A percentile compares a stretch with the other conserved stretches of the same genome.
Conservation (phyloP, 768 basidiomycete species). For the Boletellus ananiceps region DNA sequence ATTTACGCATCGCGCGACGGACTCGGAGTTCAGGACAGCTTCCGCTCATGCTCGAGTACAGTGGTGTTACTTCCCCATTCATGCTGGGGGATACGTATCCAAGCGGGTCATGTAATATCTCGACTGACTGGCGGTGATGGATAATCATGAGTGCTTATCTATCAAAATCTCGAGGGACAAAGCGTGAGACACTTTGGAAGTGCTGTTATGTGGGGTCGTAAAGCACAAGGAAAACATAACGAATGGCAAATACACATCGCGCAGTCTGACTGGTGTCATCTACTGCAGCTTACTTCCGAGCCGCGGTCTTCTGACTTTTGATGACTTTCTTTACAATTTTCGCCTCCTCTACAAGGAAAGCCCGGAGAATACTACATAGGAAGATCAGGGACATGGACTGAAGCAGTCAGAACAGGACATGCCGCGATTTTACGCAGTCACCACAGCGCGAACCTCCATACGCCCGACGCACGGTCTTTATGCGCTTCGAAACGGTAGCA, state of each 20-base stretch:
- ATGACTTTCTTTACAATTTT: constrained; percentile 99
- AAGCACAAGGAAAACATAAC: constrained; percentile 9
- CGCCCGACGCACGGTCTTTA: constrained; percentile 93
- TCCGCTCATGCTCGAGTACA: no score
- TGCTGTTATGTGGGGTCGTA: neutral
- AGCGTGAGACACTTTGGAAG: no score
- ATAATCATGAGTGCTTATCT: no score
- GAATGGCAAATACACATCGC: constrained; percentile 10
- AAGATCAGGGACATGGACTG: neutral
- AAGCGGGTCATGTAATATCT: neutral
- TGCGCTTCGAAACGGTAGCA: constrained; percentile 92
- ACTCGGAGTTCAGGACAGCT: no score
- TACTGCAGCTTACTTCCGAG: constrained; percentile 21
- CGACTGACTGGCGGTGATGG: neutral
- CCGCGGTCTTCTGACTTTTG: constrained; percentile 62
- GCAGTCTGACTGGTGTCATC: neutral
- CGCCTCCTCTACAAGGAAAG: constrained; percentile 98
- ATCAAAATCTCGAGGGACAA: no score
- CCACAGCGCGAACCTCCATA: constrained; percentile 98
- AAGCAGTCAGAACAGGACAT: constrained; percentile 27
- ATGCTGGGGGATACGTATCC: no score
- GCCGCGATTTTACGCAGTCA: constrained; percentile 93
- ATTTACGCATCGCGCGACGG: no score
- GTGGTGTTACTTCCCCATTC: no score
- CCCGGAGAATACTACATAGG: constrained; percentile 78